These are phyloP conservation scores for Hypericum perforatum DNA, from an alignment of 345 rosid species.

Conservation along the genomic window DNA sequence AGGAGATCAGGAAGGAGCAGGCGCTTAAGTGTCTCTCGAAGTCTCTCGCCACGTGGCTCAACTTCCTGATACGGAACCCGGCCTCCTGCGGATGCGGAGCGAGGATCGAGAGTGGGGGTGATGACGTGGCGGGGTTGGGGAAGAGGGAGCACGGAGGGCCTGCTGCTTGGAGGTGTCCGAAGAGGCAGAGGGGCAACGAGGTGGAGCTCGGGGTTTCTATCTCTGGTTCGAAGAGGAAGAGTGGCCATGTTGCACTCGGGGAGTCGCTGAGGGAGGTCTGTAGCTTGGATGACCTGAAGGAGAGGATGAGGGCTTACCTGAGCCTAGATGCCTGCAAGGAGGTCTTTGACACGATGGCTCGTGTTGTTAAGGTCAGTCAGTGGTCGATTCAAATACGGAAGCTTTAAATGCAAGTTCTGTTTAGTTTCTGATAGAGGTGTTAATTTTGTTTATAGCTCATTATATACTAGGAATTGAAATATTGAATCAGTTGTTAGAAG, in stretches of 20 bases:
- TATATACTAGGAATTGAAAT: too few relatives aligned
- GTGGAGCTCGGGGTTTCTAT: conserved; percentile 19
- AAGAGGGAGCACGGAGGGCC: conserved; percentile 52
- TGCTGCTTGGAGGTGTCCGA: conserved; percentile 39
- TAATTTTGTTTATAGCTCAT: too few relatives aligned
- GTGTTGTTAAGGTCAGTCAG: conserved; percentile 50
- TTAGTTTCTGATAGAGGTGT: too few relatives aligned
- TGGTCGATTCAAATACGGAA: too few relatives aligned
- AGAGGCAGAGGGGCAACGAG: conserved; percentile 34
- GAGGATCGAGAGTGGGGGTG: conserved; percentile 9
- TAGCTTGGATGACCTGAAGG: conserved; percentile 81
- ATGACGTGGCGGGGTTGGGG: conserved; percentile 19
- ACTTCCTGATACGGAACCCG: conserved; percentile 68
- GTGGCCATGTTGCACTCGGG: conserved; percentile 19
- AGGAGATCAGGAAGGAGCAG: conserved; percentile 45
- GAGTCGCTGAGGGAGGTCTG: conserved; percentile 62
- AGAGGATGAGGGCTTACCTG: conserved; percentile 55
- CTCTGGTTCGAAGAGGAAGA: conserved; percentile 25
- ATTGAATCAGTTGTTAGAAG: too few relatives aligned
- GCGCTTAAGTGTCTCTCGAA: conserved; percentile 57
- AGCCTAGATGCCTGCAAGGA: conserved; percentile 60
- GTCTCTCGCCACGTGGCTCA: conserved; percentile 81
- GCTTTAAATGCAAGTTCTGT: too few relatives aligned
- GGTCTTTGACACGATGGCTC: conserved; percentile 51
- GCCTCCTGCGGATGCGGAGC: conserved; percentile 48